A percentile compares a stretch with the other conserved stretches of the same genome.
These are phyloP conservation scores for Calycina herbarum DNA, from an alignment of 2,329 filamentous ascomycete genomes.

Conservation along the genomic window DNA sequence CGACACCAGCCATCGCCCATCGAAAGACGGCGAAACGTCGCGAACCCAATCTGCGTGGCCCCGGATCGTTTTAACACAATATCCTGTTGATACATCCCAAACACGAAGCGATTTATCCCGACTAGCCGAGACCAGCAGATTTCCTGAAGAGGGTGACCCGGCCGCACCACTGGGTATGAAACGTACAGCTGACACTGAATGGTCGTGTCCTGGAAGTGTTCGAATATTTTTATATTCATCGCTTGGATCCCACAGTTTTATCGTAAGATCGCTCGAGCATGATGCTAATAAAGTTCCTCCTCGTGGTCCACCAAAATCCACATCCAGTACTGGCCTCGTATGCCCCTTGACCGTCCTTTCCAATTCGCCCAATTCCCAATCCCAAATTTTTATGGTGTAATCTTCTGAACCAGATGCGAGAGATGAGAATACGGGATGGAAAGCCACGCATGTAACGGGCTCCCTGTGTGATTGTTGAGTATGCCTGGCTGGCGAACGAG, in stretches of 20 bases:
- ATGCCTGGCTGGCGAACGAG: slow-evolving; percentile 77
- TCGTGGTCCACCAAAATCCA: slow-evolving; percentile 85
- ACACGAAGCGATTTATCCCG: slow-evolving; percentile 82
- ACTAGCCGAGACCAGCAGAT: slow-evolving; percentile 82
- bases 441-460: slow-evolving; percentile 83
- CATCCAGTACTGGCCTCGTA: slow-evolving; percentile 82
- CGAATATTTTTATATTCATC: slow-evolving; percentile 95
- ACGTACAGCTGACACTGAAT: slow-evolving; percentile 83
- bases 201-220: slow-evolving; percentile 87
- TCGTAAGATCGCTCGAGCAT: slow-evolving; percentile 79
- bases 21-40: slow-evolving; percentile 77
- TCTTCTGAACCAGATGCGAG: slow-evolving; percentile 90
- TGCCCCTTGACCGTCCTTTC: slow-evolving; percentile 91
- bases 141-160: slow-evolving; percentile 75
- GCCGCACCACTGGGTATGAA: slow-evolving; percentile 84
- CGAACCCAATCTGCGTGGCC: slow-evolving; percentile 92
- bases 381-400: slow-evolving; percentile 94
- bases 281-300: slow-evolving; percentile 73
- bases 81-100: slow-evolving; percentile 93
- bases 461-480: slow-evolving; percentile 79
- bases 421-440: slow-evolving; percentile 88
- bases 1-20: slow-evolving; percentile 81
- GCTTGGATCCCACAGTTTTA: slow-evolving; percentile 91
- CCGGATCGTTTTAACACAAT: slow-evolving; percentile 84
- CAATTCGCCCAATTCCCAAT: slow-evolving; percentile 90